Percentiles rank a stretch among this genome's conserved stretches.
phyloP scores from a whole-genome alignment of 805 yeast species.

The Candida dajiaensis region DNA sequence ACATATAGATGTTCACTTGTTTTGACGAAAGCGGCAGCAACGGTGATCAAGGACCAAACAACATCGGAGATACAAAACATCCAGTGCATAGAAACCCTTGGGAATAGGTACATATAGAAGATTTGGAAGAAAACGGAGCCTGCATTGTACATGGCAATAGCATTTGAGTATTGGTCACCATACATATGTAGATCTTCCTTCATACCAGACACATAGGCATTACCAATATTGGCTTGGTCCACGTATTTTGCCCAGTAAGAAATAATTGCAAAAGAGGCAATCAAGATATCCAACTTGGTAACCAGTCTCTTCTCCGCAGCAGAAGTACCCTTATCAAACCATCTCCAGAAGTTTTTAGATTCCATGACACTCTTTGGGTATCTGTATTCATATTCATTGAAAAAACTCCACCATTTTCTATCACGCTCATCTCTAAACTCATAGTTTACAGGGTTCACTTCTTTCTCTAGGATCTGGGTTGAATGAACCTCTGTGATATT shows the following conservation, averaged over 20 bases:
- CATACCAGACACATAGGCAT: slow-evolving; percentile 45
- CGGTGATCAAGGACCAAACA: slow-evolving; percentile 6
- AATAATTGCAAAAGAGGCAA: slow-evolving; percentile 48
- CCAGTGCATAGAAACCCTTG: slow-evolving; percentile 45
- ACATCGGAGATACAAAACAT: slow-evolving; percentile 13
- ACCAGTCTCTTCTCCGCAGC: slow-evolving; percentile 37
- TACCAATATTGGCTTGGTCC: slow-evolving; percentile 34
- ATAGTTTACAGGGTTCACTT: slow-evolving; percentile 1
- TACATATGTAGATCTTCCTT: slow-evolving; percentile 34
- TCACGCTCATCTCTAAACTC: slow-evolving; percentile 35
- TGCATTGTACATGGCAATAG: slow-evolving; percentile 51
- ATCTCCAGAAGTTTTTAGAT: slow-evolving; percentile 43
- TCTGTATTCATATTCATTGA: slow-evolving; percentile 57
- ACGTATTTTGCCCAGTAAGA: slow-evolving; percentile 57
- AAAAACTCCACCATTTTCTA: slow-evolving; percentile 40
- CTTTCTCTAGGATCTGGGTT: neutral
- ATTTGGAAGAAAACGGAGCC: slow-evolving; percentile 58
- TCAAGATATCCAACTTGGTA: slow-evolving; percentile 43
- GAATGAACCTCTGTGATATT: neutral
- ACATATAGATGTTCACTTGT: neutral
- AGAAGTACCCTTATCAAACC: slow-evolving; percentile 48
- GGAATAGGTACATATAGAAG: slow-evolving; percentile 54
- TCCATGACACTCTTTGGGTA: slow-evolving; percentile 25
- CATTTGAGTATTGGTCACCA: slow-evolving; percentile 57
- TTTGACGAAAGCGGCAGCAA: slow-evolving; percentile 1